phyloP scores from a whole-genome alignment of 257 asterid genomes.

The Penstemon eatonii region DNA sequence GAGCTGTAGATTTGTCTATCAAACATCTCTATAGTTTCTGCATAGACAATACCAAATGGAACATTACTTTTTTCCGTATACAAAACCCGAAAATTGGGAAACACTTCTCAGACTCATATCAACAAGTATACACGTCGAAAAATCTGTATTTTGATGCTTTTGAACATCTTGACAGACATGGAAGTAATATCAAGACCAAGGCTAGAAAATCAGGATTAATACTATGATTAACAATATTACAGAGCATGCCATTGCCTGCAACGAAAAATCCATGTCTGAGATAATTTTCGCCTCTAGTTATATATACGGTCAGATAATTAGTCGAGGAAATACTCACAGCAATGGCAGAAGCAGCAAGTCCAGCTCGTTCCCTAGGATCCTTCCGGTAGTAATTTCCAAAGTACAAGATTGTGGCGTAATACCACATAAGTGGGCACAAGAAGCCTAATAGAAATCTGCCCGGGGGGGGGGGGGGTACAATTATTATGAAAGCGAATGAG shows the following conservation, averaged over 20 bases:
- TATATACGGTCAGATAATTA: neutral
- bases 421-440: constrained; percentile 89
- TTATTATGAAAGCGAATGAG: neutral
- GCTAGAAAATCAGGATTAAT: constrained; percentile 50
- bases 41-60: too few relatives aligned
- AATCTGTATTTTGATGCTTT: constrained; percentile 25
- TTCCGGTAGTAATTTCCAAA: too few relatives aligned
- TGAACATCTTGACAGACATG: constrained; percentile 5
- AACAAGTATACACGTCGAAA: constrained; percentile 17
- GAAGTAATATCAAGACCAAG: constrained; percentile 23
- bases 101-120: constrained; percentile 11
- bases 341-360: constrained; percentile 57
- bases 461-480: neutral
- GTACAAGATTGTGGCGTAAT: constrained; percentile 76
- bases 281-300: constrained; percentile 11
- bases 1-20: too few relatives aligned
- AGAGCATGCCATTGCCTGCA: constrained; percentile 65
- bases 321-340: constrained; percentile 51
- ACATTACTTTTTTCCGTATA: too few relatives aligned
- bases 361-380: too few relatives aligned
- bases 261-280: constrained; percentile 10
- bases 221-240: constrained; percentile 48
- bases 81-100: too few relatives aligned
- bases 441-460: constrained; percentile 72
- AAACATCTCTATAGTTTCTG: too few relatives aligned